Evolutionary conservation across 164 flowering plant species (phyloP).

Genomic region (Berberis thunbergii): DNA sequence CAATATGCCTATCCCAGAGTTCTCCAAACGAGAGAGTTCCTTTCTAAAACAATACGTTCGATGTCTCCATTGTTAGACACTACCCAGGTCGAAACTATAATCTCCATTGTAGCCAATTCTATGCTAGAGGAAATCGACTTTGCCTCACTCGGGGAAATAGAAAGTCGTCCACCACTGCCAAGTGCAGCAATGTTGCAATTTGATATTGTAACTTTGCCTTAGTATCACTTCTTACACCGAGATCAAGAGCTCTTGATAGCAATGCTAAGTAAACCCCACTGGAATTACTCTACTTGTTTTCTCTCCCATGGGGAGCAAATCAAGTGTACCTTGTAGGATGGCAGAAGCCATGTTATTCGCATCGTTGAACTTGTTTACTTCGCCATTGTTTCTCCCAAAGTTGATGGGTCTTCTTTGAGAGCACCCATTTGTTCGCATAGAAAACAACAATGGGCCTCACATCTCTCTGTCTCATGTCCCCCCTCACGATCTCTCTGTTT

Average conservation of each 20-base stretch:
- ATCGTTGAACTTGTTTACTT: slow-evolving; percentile 11
- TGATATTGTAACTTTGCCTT: no score
- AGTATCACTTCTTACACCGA: no score
- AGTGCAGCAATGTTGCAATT: no score
- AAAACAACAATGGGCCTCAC: slow-evolving; percentile 78
- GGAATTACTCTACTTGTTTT: no score
- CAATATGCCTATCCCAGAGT: slow-evolving; percentile 16
- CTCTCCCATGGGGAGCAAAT: no score
- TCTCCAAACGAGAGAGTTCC: slow-evolving; percentile 33
- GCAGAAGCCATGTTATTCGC: no score
- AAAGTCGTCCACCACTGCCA: no score
- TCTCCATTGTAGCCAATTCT: slow-evolving; percentile 58
- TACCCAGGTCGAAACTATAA: slow-evolving; percentile 40
- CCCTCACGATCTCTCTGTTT: no score
- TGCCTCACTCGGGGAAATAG: no score
- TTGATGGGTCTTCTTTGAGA: not conserved
- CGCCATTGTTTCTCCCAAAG: slow-evolving; percentile 41
- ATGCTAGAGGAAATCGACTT: slow-evolving; percentile 22
- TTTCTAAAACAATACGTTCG: slow-evolving; percentile 22
- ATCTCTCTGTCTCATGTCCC: slow-evolving; percentile 80
- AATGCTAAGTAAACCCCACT: no score
- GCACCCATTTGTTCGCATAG: slow-evolving; percentile 31
- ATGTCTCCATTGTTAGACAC: slow-evolving; percentile 19
- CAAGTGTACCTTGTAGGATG: no score
- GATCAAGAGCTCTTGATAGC: no score